phyloP scores from a whole-genome alignment of 805 yeast species.

The Candida chilensis region DNA sequence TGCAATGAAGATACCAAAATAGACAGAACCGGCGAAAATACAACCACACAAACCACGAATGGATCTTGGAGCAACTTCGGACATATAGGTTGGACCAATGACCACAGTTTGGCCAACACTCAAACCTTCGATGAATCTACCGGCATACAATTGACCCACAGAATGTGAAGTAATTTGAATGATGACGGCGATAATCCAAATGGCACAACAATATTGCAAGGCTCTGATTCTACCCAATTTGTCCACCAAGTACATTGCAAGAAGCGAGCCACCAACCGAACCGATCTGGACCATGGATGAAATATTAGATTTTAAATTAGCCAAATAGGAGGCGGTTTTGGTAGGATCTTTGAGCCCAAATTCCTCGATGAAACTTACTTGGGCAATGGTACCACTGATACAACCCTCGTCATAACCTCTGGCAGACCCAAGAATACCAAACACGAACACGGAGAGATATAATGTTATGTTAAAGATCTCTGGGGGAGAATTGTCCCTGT shows the following conservation, averaged over 20 bases:
- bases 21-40: slow-evolving; percentile 49
- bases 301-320: slow-evolving; percentile 41
- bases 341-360: slow-evolving; percentile 34
- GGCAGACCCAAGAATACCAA: slow-evolving; percentile 48
- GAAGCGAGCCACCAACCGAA: slow-evolving; percentile 41
- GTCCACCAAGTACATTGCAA: slow-evolving; percentile 40
- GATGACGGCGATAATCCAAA: slow-evolving; percentile 35
- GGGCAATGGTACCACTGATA: slow-evolving; percentile 35
- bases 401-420: slow-evolving; percentile 53
- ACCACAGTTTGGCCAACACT: slow-evolving; percentile 51
- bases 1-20: slow-evolving; percentile 41
- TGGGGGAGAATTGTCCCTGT: slow-evolving; percentile 23
- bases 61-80: slow-evolving; percentile 43
- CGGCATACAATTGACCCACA: slow-evolving; percentile 46
- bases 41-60: slow-evolving; percentile 44
- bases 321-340: slow-evolving; percentile 23
- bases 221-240: slow-evolving; percentile 42
- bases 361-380: slow-evolving; percentile 24
- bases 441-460: slow-evolving; percentile 33
- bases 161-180: slow-evolving; percentile 36
- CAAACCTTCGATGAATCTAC: slow-evolving; percentile 45
- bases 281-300: slow-evolving; percentile 53
- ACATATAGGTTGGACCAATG: slow-evolving; percentile 44
- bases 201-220: slow-evolving; percentile 28
- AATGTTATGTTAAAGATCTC: slow-evolving; percentile 39